Evolutionary conservation across 495 filamentous ascomycete species (phyloP).

Genomic region (Tetracladium setigerum): DNA sequence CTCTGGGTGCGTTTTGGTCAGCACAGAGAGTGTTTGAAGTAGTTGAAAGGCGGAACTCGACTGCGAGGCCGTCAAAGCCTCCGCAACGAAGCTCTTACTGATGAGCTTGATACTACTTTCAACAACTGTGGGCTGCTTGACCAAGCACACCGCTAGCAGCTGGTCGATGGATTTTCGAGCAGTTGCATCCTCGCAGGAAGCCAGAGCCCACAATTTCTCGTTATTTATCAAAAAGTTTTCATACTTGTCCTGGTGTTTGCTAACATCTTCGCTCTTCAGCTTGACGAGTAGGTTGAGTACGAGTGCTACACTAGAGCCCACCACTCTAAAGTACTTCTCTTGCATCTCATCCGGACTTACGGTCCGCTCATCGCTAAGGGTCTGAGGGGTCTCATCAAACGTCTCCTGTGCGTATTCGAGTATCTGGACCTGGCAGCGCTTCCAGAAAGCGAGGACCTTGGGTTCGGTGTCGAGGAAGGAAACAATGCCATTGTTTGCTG

Average conservation of each 20-base stretch:
- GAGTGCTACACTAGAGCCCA: conserved; percentile 55
- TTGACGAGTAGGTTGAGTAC: conserved; percentile 45
- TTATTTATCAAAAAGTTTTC: conserved; percentile 51
- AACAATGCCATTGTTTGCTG: conserved; percentile 66
- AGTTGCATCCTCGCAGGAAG: conserved; percentile 54
- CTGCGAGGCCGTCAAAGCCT: conserved; percentile 62
- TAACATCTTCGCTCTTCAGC: conserved; percentile 38
- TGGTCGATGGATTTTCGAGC: conserved; percentile 65
- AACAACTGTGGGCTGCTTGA: conserved; percentile 44
- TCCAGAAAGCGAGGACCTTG: conserved; percentile 69
- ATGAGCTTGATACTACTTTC: conserved; percentile 47
- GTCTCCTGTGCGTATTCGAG: conserved; percentile 75
- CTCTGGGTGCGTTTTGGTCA: conserved; percentile 56
- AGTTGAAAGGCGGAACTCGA: conserved; percentile 64
- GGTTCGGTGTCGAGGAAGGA: conserved; percentile 70
- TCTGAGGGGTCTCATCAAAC: conserved; percentile 67
- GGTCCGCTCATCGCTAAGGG: conserved; percentile 81
- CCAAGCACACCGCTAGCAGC: conserved; percentile 53
- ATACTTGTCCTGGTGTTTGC: conserved; percentile 38
- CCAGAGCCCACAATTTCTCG: conserved; percentile 69
- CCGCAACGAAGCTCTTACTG: conserved; percentile 57
- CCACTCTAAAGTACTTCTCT: conserved; percentile 75
- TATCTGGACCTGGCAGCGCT: conserved; percentile 63
- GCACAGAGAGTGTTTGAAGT: conserved; percentile 48
- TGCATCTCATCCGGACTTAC: conserved; percentile 77